These are phyloP conservation scores for Ascochyta koolunga DNA, from an alignment of 2,329 filamentous ascomycete species.

Conservation along the genomic window DNA sequence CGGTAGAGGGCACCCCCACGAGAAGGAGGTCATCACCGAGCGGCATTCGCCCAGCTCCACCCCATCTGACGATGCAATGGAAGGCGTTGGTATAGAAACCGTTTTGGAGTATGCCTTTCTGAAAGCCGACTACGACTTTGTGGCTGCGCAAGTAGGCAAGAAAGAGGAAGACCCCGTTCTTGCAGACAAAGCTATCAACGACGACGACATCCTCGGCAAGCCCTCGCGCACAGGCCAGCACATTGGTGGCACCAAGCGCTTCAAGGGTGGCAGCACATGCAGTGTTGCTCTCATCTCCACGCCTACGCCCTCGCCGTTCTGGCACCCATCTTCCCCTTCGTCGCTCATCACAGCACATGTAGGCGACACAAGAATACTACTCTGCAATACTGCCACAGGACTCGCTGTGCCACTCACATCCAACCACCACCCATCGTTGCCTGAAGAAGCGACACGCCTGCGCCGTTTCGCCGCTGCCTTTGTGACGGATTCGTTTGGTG, in stretches of 20 bases:
- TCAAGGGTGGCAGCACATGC: conserved; percentile 92
- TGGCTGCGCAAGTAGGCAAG: conserved; percentile 85
- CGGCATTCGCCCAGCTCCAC: conserved; percentile 31
- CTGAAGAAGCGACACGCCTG: conserved; percentile 80
- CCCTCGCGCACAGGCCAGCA: conserved; percentile 56
- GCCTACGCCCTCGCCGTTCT: conserved; percentile 88
- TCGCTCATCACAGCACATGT: conserved; percentile 89
- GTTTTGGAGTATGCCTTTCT: conserved; percentile 92
- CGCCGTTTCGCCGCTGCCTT: conserved; percentile 86
- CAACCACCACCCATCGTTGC: conserved; percentile 90
- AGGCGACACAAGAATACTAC: conserved; percentile 87
- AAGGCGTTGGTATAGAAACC: conserved; percentile 70
- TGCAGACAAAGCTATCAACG: conserved; percentile 79
- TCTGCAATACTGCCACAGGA: conserved; percentile 86
- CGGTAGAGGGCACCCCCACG: conserved; percentile 42
- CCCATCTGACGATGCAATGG: conserved; percentile 31
- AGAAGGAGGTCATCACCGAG: conserved; percentile 39
- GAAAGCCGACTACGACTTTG: conserved; percentile 91
- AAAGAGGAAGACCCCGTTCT: conserved; percentile 71
- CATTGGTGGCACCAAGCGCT: conserved; percentile 79
- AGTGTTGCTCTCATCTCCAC: conserved; percentile 91
- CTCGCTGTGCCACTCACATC: conserved; percentile 80
- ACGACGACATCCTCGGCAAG: conserved; percentile 79
- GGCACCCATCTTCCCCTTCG: conserved; percentile 86
- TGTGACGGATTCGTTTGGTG: conserved; percentile 94